Evolutionary conservation across 2,329 filamentous ascomycete species (phyloP).

Genomic region (Penicillium sp.): DNA sequence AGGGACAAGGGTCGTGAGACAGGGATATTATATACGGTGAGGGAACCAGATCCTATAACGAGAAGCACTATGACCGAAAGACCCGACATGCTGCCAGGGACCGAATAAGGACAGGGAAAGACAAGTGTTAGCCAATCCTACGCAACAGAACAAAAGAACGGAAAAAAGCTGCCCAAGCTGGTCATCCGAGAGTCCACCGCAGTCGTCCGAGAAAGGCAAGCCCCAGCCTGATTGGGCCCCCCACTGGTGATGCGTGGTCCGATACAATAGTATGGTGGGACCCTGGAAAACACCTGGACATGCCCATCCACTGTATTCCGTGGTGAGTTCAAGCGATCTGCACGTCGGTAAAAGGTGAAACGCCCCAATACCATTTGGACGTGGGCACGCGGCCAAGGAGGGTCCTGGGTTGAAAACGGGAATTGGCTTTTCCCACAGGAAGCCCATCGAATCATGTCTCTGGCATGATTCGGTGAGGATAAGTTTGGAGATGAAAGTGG

Average conservation of each 20-base stretch:
- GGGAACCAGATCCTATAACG: conserved; percentile 16
- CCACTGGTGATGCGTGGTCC: conserved; percentile 1
- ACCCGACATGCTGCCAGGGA: conserved; percentile 11
- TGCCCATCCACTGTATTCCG: conserved; percentile 3
- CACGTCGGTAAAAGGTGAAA: conserved; percentile 20
- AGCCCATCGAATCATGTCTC: neutral
- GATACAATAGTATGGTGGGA: conserved; percentile 3
- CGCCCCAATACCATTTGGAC: neutral
- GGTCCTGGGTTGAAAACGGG: neutral
- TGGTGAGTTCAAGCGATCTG: conserved; percentile 18
- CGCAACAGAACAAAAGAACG: neutral
- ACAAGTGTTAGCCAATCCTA: neutral
- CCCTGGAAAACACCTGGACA: conserved; percentile 2
- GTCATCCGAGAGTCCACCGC: conserved; percentile 11
- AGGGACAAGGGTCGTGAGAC: neutral
- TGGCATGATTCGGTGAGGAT: conserved; percentile 9
- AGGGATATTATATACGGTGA: conserved; percentile 22
- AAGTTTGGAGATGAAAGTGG: neutral
- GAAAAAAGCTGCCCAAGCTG: conserved; percentile 18
- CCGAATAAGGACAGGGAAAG: conserved; percentile 8
- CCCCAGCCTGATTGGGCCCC: conserved; percentile 12
- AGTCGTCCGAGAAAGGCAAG: conserved; percentile 16
- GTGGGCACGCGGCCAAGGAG: neutral
- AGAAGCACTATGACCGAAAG: conserved; percentile 16
- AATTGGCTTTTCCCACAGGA: neutral